These are phyloP conservation scores for Fusarium virguliforme DNA, from an alignment of 2,329 filamentous ascomycete genomes.

Conservation along the genomic window DNA sequence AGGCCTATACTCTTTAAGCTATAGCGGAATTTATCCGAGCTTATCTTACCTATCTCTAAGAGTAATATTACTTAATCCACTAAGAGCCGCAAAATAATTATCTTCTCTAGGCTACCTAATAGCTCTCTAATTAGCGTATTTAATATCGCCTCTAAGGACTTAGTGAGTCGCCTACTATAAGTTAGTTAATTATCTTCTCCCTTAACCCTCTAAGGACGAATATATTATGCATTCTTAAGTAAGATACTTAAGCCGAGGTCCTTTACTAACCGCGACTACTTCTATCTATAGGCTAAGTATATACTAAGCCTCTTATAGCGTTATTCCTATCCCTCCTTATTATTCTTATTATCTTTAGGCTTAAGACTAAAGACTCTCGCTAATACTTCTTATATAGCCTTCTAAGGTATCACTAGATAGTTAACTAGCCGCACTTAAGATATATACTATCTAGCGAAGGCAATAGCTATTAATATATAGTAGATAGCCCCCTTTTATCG, in stretches of 20 bases:
- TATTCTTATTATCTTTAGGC: constrained; percentile 8
- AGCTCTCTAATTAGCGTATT: background rate
- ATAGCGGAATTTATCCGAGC: background rate
- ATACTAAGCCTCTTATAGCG: constrained; percentile 16
- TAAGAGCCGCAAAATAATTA: background rate
- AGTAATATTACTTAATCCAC: background rate
- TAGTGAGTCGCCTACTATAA: background rate
- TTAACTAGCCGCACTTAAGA: background rate
- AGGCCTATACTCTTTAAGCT: background rate
- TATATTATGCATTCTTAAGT: background rate
- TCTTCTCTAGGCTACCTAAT: background rate
- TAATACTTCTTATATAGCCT: background rate
- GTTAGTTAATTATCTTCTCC: background rate
- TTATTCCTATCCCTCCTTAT: constrained; percentile 9
- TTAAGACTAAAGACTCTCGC: constrained; percentile 10
- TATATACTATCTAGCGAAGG: constrained; percentile 1
- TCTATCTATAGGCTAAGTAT: constrained; percentile 20
- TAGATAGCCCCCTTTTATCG: background rate
- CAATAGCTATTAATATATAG: constrained; percentile 2
- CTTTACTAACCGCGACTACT: constrained; percentile 20
- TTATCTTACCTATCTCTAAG: background rate
- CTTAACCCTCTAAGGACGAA: background rate
- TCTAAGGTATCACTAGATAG: background rate
- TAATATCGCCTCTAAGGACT: background rate
- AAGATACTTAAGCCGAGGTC: background rate